Percentiles rank a stretch among this genome's conserved stretches.
phyloP scores from a whole-genome alignment of 2,329 filamentous ascomycete species.

The Colletotrichum musicola region DNA sequence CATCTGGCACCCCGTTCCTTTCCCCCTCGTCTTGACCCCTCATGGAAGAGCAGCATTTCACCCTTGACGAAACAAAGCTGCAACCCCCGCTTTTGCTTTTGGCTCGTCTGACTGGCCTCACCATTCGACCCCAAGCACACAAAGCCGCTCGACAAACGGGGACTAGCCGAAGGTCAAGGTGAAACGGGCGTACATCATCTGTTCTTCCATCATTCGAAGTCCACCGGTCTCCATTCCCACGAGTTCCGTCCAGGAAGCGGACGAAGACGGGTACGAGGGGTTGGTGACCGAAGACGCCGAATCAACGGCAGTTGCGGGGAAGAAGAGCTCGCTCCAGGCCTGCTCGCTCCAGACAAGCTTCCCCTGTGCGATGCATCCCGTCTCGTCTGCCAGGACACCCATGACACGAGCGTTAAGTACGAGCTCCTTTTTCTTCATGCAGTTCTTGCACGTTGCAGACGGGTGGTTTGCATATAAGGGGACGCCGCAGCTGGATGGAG shows the following conservation, averaged over 20 bases:
- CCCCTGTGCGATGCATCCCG: constrained; percentile 61
- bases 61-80: constrained; percentile 33
- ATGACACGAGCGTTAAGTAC: constrained; percentile 56
- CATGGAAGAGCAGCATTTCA: constrained; percentile 21
- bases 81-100: constrained; percentile 34
- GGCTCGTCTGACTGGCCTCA: constrained; percentile 42
- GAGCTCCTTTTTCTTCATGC: constrained; percentile 46
- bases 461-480: constrained; percentile 65
- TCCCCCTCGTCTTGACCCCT: constrained; percentile 17
- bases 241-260: constrained; percentile 44
- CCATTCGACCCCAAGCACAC: constrained; percentile 57
- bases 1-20: neutral
- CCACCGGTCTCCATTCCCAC: constrained; percentile 50
- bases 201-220: constrained; percentile 63
- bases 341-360: constrained; percentile 66
- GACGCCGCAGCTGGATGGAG: constrained; percentile 61
- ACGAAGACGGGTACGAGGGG: constrained; percentile 42
- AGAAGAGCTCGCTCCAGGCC: constrained; percentile 62
- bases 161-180: constrained; percentile 69
- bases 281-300: neutral
- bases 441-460: constrained; percentile 53
- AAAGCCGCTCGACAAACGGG: constrained; percentile 52
- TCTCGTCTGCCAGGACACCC: constrained; percentile 64
- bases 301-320: constrained; percentile 27
- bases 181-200: constrained; percentile 63